Evolutionary conservation across 805 yeast genomes (phyloP), one percentile per base, ranked within the genome.

Genomic region (Candida broadrunensis): DNA sequence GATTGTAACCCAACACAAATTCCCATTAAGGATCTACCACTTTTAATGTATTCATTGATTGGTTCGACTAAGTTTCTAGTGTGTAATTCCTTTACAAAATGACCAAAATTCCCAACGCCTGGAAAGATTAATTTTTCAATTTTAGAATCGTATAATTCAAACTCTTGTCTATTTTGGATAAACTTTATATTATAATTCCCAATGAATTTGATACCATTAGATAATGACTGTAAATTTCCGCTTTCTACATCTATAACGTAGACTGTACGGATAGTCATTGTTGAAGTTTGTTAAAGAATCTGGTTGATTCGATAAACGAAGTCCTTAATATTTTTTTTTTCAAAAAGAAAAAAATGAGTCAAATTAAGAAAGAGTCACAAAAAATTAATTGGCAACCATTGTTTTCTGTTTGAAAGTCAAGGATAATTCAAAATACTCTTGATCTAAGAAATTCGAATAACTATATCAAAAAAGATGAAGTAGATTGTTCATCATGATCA

Each of bases 81-180:
- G 35, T 70, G 72, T 35, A 93, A 62, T 51, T 85, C 80, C 38
- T 78, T 78, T 45, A 90, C 89, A 59, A 91, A 90, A 60, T 93
- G 98, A 34, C 97, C 99, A 61, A 80, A 95, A 59, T 89, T 91
- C 11, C 99, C 99, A 14, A 93, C 99, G 20, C 99, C 99, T 6
- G 99, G 99, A 18, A 93, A 74, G 44, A 93, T 75, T 46, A 93
- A 70, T 52, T 71, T 72, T 27, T 63, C 67, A 33, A 86, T 85
- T 9, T 69, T 53, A 18, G 64, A 45, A 41, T 73, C 61, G 41
- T 47, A 47, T 31, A 47, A 49, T 27, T 61, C 63, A 41, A 81
- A 80, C 41, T 85, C 88, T 5, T 65, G 60, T 14, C 82, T 77
- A 42, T 77, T 67, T 44, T 72, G 78, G 51, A 90, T 75, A 54